Evolutionary conservation across 495 filamentous ascomycete genomes (phyloP).

Genomic region (Penicillium cataractarum): DNA sequence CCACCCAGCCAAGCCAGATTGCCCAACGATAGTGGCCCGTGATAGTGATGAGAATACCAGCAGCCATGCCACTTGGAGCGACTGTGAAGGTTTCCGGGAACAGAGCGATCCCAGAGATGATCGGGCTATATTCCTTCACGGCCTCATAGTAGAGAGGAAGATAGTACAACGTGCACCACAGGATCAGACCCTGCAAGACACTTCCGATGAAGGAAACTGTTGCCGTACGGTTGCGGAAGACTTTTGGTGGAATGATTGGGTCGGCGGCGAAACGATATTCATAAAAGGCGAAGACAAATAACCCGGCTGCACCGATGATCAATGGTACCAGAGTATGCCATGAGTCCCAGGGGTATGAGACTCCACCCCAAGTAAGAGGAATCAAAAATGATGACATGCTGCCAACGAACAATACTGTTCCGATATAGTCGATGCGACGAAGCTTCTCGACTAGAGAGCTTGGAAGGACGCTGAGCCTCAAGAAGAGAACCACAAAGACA

Average conservation of each 20-base stretch:
- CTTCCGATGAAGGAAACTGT: slow-evolving; percentile 46
- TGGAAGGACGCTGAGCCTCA: slow-evolving; percentile 49
- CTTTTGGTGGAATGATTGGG: slow-evolving; percentile 50
- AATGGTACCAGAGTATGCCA: slow-evolving; percentile 62
- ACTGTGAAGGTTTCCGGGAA: slow-evolving; percentile 58
- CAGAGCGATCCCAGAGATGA: slow-evolving; percentile 49
- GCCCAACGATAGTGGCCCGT: slow-evolving; percentile 55
- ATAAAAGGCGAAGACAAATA: slow-evolving; percentile 49
- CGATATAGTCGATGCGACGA: slow-evolving; percentile 61
- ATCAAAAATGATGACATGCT: slow-evolving; percentile 51
- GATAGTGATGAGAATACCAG: slow-evolving; percentile 45
- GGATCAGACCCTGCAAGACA: slow-evolving; percentile 53
- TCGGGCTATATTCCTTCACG: slow-evolving; percentile 52
- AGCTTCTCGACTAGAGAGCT: slow-evolving; percentile 47
- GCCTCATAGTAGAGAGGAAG: slow-evolving; percentile 56
- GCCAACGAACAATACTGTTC: slow-evolving; percentile 58
- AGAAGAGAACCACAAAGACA: slow-evolving; percentile 51
- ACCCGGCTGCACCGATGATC: slow-evolving; percentile 54
- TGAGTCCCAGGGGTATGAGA: slow-evolving; percentile 50
- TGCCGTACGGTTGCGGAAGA: slow-evolving; percentile 55
- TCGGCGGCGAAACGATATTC: slow-evolving; percentile 50
- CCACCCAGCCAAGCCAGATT: slow-evolving; percentile 56
- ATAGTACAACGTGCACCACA: slow-evolving; percentile 53
- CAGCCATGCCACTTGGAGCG: slow-evolving; percentile 50
- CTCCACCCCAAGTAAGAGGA: slow-evolving; percentile 55